Base-by-base conservation (phyloP, 1,284 basidiomycete species). In the Agaricales sp. region DNA sequence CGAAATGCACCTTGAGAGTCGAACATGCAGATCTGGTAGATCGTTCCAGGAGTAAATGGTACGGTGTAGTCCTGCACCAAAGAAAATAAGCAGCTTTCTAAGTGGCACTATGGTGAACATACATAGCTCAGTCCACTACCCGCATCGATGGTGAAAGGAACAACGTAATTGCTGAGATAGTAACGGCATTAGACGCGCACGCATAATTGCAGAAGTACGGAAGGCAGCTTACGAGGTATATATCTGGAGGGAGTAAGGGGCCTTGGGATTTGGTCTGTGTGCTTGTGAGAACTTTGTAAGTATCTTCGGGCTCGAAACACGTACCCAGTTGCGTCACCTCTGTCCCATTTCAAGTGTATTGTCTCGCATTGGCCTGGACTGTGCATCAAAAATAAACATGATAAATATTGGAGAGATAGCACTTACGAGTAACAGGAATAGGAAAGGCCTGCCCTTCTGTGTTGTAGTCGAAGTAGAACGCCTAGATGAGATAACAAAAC, bases 181-280 rank as follows among this genome's bases (percentile, higher is more conserved):
- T n/a, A n/a, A n/a, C n/a, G n/a, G n/a, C n/a, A n/a, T n/a, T n/a
- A n/a, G n/a, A n/a, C n/a, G n/a, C n/a, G n/a, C n/a, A n/a, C n/a
- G n/a, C n/a, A n/a, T n/a, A n/a, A n/a, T n/a, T n/a, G n/a, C n/a
- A n/a, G n/a, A n/a, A n/a, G n/a, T n/a, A n/a, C n/a, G n/a, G n/a
- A n/a, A n/a, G n/a, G n/a, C n/a, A n/a, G n/a, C n/a, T n/a, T n/a
- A n/a, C 77, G 78, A 80, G 2, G 76, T 77, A 55, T 77, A 79
- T n/a, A 81, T 67, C 56, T 77, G 75, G 8, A 82, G 71, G 53
- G 63, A 75, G 58, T 79, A 80, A 11, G 79, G 79, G 2, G 77
- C 68, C 3, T 63, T 63, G 2, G 77, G 76, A 55, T 73, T 74
- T 3, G 75, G 77, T 12, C 78, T 80, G 53, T 14, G 45, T 38